These are phyloP conservation scores for Ganoderma resinaceum DNA, from an alignment of 1,284 basidiomycete genomes.

Conservation along the genomic window DNA sequence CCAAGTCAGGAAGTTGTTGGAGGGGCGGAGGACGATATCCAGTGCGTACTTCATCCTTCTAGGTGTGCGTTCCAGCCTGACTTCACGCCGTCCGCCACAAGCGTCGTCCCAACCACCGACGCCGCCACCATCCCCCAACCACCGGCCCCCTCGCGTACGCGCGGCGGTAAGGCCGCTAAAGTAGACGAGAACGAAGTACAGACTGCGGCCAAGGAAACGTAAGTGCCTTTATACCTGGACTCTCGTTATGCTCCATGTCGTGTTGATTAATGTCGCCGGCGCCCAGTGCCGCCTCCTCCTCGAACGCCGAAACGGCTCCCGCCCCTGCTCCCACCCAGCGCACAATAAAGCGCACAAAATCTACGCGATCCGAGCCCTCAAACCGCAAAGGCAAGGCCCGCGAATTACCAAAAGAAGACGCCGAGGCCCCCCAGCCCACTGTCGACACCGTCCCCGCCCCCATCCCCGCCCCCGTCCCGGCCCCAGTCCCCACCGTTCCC, in stretches of 20 bases:
- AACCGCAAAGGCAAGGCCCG: slow-evolving; percentile 2
- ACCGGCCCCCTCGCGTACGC: slow-evolving; percentile 14
- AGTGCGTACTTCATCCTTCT: slow-evolving; percentile 2
- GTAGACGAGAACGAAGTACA: not conserved
- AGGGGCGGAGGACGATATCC: not conserved
- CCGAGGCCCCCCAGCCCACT: not conserved
- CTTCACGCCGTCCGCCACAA: not conserved
- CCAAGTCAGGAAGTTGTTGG: not conserved
- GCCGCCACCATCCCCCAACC: slow-evolving; percentile 9
- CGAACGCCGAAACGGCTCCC: not conserved
- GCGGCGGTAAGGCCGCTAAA: slow-evolving; percentile 12
- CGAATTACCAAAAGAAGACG: not conserved
- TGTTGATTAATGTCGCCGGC: not conserved
- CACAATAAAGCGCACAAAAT: not conserved
- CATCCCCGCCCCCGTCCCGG: not conserved
- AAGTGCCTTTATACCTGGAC: not conserved
- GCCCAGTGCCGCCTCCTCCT: not conserved
- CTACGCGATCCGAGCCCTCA: not conserved
- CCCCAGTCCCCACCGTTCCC: no score
- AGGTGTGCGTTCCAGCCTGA: not conserved
- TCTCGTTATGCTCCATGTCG: not conserved
- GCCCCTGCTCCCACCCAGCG: slow-evolving; percentile 4
- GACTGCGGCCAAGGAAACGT: not conserved
- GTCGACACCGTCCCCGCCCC: not conserved
- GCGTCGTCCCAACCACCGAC: slow-evolving; percentile 3